phyloP scores from a whole-genome alignment of 108 stramenopile genomes.

The Nannochloropsis gaditana region DNA sequence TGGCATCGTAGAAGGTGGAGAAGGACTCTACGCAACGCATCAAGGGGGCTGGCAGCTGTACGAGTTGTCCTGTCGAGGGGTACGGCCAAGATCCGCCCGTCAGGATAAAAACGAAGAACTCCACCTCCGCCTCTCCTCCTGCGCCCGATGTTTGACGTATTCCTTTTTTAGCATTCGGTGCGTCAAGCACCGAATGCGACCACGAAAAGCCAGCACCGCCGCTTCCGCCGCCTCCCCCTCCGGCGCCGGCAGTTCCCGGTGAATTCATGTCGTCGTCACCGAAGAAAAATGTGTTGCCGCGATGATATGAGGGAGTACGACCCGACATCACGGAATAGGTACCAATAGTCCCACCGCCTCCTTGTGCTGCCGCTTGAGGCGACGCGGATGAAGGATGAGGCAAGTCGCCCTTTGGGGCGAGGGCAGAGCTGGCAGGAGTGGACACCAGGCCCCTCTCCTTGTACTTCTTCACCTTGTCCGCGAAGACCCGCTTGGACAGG shows the following conservation, averaged over 20 bases:
- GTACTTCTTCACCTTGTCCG: slow-evolving; percentile 5
- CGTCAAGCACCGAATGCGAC: not conserved
- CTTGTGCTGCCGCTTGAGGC: too few species aligned
- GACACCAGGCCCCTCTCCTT: not conserved
- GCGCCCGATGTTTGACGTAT: not conserved
- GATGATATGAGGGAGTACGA: not conserved
- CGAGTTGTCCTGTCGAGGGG: slow-evolving; percentile 18
- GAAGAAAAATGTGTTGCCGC: not conserved
- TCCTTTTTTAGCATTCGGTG: not conserved
- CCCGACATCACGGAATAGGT: not conserved
- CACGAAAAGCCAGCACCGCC: slow-evolving; percentile 25
- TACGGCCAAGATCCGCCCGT: slow-evolving; percentile 47
- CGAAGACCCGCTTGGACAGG: slow-evolving; percentile 12
- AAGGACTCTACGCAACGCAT: slow-evolving; percentile 24
- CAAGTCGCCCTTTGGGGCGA: not conserved
- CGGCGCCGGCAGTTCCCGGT: not conserved
- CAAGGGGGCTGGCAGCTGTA: slow-evolving; percentile 37
- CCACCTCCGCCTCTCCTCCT: slow-evolving; percentile 15
- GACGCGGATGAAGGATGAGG: too few species aligned
- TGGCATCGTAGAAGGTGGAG: slow-evolving; percentile 15
- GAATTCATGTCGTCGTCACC: not conserved
- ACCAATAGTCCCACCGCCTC: too few species aligned
- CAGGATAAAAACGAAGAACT: slow-evolving; percentile 43
- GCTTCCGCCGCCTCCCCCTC: slow-evolving; percentile 28
- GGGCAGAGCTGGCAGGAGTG: not conserved